Conservation (phyloP, 768 basidiomycete species). For the Inosperma sp. region DNA sequence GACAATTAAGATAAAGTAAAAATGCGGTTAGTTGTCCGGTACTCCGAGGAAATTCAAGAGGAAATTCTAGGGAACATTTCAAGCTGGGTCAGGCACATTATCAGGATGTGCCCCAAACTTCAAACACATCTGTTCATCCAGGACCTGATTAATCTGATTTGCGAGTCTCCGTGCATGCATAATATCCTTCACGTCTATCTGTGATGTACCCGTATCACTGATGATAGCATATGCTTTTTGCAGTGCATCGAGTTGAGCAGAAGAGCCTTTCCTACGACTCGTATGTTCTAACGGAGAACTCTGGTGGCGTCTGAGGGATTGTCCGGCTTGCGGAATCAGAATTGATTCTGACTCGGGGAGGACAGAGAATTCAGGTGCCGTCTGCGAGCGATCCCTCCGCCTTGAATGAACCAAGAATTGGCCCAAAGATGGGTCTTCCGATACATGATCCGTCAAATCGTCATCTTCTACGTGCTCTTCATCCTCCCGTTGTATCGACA, state of each 20-base stretch:
- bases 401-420: constrained; percentile 13
- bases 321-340: constrained; percentile 6
- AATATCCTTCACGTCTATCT: constrained; percentile 47
- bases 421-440: constrained; percentile 15
- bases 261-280: constrained; percentile 21
- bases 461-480: background rate
- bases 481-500: background rate
- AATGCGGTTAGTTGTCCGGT: too few species aligned
- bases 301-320: constrained; percentile 33
- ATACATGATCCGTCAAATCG: background rate
- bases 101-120: constrained; percentile 21
- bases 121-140: constrained; percentile 44
- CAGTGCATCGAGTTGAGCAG: constrained; percentile 41
- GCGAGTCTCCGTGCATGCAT: constrained; percentile 42
- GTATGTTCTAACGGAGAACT: constrained; percentile 22
- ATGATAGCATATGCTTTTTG: constrained; percentile 42
- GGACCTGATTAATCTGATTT: constrained; percentile 40
- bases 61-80: too few species aligned
- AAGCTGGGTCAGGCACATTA: background rate
- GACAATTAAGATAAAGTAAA: too few species aligned
- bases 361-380: constrained; percentile 17
- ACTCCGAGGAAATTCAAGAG: background rate
- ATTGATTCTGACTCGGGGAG: constrained; percentile 5
- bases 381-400: constrained; percentile 20
- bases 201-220: constrained; percentile 37